Conservation (phyloP, 192 early-diverging fungal species). For the Backusella psychrophila region DNA sequence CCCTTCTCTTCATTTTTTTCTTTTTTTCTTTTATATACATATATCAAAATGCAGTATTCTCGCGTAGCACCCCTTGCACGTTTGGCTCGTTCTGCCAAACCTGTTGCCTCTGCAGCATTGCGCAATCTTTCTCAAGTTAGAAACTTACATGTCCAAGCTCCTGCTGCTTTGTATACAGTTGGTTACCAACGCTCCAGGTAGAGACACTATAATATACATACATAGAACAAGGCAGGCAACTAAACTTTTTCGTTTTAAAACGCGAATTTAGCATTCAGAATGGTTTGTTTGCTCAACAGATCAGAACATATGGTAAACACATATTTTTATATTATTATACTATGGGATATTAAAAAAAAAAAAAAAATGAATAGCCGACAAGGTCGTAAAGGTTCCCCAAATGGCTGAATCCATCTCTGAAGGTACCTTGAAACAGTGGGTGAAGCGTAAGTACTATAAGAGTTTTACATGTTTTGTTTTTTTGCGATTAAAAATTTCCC, state of each 20-base stretch:
- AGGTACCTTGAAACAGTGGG: slow-evolving; percentile 94
- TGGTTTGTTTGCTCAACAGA: background rate
- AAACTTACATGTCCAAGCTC: slow-evolving; percentile 27
- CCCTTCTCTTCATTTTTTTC: background rate
- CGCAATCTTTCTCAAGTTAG: slow-evolving; percentile 19
- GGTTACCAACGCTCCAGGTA: slow-evolving; percentile 27
- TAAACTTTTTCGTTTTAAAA: background rate
- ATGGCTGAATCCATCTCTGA: slow-evolving; percentile 99
- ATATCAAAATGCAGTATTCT: slow-evolving; percentile 4
- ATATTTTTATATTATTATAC: background rate
- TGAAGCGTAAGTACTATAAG: slow-evolving; percentile 73
- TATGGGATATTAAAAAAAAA: background rate
- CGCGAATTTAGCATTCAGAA: background rate
- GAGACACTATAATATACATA: background rate
- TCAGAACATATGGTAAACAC: slow-evolving; percentile 16
- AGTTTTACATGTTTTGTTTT: background rate
- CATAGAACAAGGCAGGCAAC: background rate
- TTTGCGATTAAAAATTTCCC: slow-evolving; percentile 1
- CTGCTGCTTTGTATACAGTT: slow-evolving; percentile 12
- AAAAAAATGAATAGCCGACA: slow-evolving; percentile 55
- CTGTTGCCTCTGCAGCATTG: slow-evolving; percentile 12
- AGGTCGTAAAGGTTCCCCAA: slow-evolving; percentile 88
- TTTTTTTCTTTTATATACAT: background rate
- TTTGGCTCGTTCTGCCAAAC: background rate
- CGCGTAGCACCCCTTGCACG: slow-evolving; percentile 1